Base-by-base conservation (phyloP, 2,329 filamentous ascomycete genomes). In the Trichoderma simmonsii region DNA sequence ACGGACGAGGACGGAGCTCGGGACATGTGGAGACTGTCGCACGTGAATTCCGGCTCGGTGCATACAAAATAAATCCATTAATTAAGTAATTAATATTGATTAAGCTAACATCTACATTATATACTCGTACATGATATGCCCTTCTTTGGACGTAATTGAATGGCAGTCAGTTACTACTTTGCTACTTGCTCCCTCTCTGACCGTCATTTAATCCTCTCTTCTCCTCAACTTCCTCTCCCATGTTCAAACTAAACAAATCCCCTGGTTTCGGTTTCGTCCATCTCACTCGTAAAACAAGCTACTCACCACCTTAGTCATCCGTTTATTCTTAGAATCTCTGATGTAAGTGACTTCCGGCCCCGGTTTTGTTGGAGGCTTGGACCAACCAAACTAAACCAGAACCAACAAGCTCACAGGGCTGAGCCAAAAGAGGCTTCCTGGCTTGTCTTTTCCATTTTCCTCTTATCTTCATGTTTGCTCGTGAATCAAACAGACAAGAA, bases 291-390 rank as follows among this genome's bases (percentile, higher is more conserved):
- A n/a, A 59, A 67, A 43, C 64, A 59, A 36, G 24, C 64, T 59
- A 67, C 57, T 21, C 11, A 36, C 21, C n/a, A 26, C 34, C 56
- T 69, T 69, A 69, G 66, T 69, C 66, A 69, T 36, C 56, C 39
- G 56, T 24, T 60, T 69, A 69, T 69, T 69, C 66, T 69, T 69
- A 69, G 66, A 66, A 34, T 59, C 28, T 51, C 18, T 30, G 15
- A 24, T 21, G 5, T 12, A 54, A 54, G n/a, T 54, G 48, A 54
- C n/a, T 34, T 24, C 8, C 15, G 39, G 18, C 39, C 39, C 39
- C 39, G 8, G n/a, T 43, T 57, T 39, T 67, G 14, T 36, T 36
- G n/a, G 51, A 43, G 64, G 64, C 51, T 67, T 66, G 24, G n/a
- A 4, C 48, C n/a, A 54, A 54, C 48, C 43, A 51, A 8, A n/a